Evolutionary conservation across 345 rosid species (phyloP), one percentile per base, ranked within the genome.

Genomic region (Lenwebbia sp.): DNA sequence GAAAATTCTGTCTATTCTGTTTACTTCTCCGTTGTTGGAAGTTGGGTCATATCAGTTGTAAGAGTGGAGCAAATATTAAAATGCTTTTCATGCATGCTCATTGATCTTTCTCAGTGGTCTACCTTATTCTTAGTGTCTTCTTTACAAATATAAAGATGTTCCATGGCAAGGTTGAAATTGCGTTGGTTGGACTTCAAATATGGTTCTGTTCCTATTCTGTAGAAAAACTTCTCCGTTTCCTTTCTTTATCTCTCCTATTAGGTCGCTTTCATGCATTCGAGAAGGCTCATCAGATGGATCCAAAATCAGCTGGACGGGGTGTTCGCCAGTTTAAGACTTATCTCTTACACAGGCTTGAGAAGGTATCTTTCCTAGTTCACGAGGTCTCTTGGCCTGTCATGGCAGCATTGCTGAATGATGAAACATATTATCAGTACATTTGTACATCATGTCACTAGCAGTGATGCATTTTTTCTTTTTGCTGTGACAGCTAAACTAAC

Each of bases 201-300:
- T 81, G 4, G 3, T 26, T 15, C 70, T 84, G 26, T 62, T 57
- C 26, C 6, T 26, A 7, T 2, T 57, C 28, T 13, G 82, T 1
- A 14, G 78, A 55, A 17, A 49, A 44, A 60, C 4, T 84, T 56
- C 12, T 49, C 47, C 10, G 22, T 51, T 19, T 5, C 5, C 37
- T 49, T n/a, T 17, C 76, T 3, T 88, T 53, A 13, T 75, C 55
- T 30, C 84, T 49, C 47, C 85, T 49, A 88, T 85, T 88, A 98
- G 99, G 99, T 91, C 99, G 99, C 58, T 95, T 94, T 92, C 93
- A 91, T 86, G 99, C 98, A 33, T 92, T 96, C 50, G 99, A 98
- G 93, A 94, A 86, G 89, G 98, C 98, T 92, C 98, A 96, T 87
- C 87, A 5, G 86, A 89, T 89, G 92, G 97, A 96, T 85, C 95